Evolutionary conservation across 805 yeast genomes (phyloP).

Genomic region (Wickerhamomyces canadensis): DNA sequence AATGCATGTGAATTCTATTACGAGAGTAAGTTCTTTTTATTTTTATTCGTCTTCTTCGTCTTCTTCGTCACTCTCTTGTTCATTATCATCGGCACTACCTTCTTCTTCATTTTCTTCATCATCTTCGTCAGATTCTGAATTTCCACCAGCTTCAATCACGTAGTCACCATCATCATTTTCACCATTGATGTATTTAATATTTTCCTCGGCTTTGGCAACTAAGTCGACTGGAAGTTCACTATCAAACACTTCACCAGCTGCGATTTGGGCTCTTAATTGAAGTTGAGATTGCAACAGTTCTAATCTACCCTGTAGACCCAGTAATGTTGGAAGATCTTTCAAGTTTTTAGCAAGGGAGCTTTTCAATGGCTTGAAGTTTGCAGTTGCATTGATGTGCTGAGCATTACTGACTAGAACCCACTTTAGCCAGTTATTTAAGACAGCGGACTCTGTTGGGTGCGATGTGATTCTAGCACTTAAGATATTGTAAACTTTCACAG

Average conservation of each 20-base stretch:
- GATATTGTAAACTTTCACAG: slow-evolving; percentile 39
- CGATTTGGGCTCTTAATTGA: slow-evolving; percentile 53
- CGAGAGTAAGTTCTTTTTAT: neutral
- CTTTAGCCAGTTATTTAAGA: slow-evolving; percentile 61
- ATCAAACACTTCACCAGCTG: slow-evolving; percentile 29
- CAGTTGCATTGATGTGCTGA: slow-evolving; percentile 27
- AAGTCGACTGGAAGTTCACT: slow-evolving; percentile 24
- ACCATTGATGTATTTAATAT: slow-evolving; percentile 33
- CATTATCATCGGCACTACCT: slow-evolving; percentile 33
- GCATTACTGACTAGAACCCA: slow-evolving; percentile 74
- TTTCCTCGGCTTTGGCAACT: slow-evolving; percentile 27
- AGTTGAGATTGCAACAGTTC: slow-evolving; percentile 74
- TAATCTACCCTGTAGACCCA: slow-evolving; percentile 82
- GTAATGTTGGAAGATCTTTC: slow-evolving; percentile 56
- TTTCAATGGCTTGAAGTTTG: slow-evolving; percentile 46
- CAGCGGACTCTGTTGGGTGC: slow-evolving; percentile 36
- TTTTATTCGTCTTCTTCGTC: slow-evolving; percentile 2
- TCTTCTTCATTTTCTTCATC: neutral
- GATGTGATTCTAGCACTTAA: slow-evolving; percentile 42
- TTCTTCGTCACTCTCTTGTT: slow-evolving; percentile 18
- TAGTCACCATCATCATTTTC: slow-evolving; percentile 39
- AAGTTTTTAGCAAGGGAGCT: slow-evolving; percentile 49
- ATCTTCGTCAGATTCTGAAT: slow-evolving; percentile 26
- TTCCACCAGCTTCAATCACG: slow-evolving; percentile 13
- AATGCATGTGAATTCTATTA: too few relatives aligned